Base-by-base conservation (phyloP, 2,329 filamentous ascomycete species). In the Exutisphaerella laricina region DNA sequence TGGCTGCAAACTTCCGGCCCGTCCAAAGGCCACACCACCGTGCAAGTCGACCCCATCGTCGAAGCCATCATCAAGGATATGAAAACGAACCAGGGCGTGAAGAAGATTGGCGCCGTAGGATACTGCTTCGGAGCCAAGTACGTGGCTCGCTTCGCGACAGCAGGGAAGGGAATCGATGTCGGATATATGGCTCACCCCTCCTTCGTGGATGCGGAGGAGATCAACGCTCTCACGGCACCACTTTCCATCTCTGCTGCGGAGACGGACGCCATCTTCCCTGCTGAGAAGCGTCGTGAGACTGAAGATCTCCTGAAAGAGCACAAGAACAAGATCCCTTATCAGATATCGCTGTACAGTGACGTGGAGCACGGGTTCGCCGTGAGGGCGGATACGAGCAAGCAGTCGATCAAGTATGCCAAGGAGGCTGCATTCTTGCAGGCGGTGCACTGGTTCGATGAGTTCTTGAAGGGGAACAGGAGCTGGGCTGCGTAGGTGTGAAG, bases 371-470 rank as follows among this genome's bases (percentile, higher is more conserved):
- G 87, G 0, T 94, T 92, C 57, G 73, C 80, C 6, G 80, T 88
- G 2, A 77, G 85, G 42, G 73, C 72, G 20, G 84, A 92, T 59
- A 46, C 74, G 22, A 73, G 58, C 48, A 73, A 80, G 50, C 74
- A 73, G 61, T 51, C 69, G 33, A 64, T 77, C 58, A 79, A 75
- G 62, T 90, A 76, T 56, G 82, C 84, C 26, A 89, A 87, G 74
- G 85, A 94, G 67, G 79, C 84, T 66, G 86, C 87, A 4, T 92
- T 92, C 61, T 58, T 73, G 51, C 87, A 92, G 71, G 85, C 85
- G 25, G 72, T 88, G 39, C 63, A 71, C 39, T 94, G 87, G 87
- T 88, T 94, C 54, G 75, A 85, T 53, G 71, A 80, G 63, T 71
- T 75, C 61, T 61, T 84, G 48, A 70, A 69, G 62, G 50, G 46